These are phyloP conservation scores for Orbilia ellipsospora DNA, from an alignment of 2,329 filamentous ascomycete genomes.

Conservation along the genomic window DNA sequence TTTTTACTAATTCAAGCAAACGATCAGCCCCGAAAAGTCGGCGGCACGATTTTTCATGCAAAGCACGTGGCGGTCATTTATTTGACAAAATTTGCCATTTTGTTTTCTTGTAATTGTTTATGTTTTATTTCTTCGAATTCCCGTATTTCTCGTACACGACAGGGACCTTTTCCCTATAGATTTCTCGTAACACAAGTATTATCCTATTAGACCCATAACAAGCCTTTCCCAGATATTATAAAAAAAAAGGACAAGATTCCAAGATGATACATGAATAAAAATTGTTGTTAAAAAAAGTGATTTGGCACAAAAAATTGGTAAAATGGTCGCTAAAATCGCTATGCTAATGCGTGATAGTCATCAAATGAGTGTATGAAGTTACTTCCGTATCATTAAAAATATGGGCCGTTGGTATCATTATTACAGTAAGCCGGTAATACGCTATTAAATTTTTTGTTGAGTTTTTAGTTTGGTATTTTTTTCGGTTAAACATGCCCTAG, in stretches of 20 bases:
- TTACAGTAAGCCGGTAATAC: conserved; percentile 28
- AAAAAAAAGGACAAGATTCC: conserved; percentile 21
- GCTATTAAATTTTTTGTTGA: conserved; percentile 14
- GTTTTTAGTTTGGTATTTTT: conserved; percentile 3
- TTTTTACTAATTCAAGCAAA: too few species aligned
- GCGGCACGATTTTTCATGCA: not conserved
- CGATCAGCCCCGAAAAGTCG: too few species aligned
- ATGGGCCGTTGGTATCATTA: conserved; percentile 53
- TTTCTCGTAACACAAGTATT: conserved; percentile 10
- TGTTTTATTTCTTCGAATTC: conserved; percentile 17
- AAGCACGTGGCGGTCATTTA: conserved; percentile 1
- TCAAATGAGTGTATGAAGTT: conserved; percentile 48
- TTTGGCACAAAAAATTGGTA: conserved; percentile 15
- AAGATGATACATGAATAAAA: conserved; percentile 44
- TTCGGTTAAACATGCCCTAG: not conserved
- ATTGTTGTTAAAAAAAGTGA: not conserved
- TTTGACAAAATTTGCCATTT: not conserved
- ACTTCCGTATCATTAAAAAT: conserved; percentile 48
- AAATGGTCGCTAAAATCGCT: conserved; percentile 49
- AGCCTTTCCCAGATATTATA: conserved; percentile 13
- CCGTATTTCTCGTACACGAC: conserved; percentile 6
- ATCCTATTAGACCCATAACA: conserved; percentile 43
- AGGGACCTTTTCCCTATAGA: not conserved
- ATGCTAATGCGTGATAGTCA: conserved; percentile 40
- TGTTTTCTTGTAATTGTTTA: conserved; percentile 11